phyloP scores from a whole-genome alignment of 441 rosid species.

The Populus hybrid region DNA sequence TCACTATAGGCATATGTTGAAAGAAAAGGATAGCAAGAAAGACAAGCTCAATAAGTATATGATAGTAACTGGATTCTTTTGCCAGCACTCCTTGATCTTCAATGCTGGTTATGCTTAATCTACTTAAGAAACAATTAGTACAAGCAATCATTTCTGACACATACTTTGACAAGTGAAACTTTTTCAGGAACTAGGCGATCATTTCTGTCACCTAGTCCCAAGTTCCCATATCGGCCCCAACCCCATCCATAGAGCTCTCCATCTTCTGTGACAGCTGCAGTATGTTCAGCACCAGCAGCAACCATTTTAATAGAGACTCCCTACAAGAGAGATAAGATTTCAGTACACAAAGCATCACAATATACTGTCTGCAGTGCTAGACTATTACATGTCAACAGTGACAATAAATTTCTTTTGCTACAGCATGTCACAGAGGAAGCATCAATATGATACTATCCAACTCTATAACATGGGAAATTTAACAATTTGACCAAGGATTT shows the following conservation, averaged over 20 bases:
- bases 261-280: constrained; percentile 89
- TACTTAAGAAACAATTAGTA: constrained; percentile 10
- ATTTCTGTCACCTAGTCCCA: constrained; percentile 93
- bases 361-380: neutral
- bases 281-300: constrained; percentile 99
- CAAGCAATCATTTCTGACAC: constrained; percentile 23
- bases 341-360: constrained; percentile 14
- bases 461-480: neutral
- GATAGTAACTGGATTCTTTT: neutral
- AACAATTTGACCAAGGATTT: neutral
- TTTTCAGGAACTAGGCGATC: constrained; percentile 90
- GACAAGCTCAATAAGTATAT: neutral
- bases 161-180: constrained; percentile 60
- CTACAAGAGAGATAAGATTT: constrained; percentile 37
- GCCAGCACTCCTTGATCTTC: neutral
- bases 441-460: neutral
- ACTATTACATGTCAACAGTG: neutral
- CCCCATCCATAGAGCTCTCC: constrained; percentile 99
- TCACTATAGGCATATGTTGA: neutral
- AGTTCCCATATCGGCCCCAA: constrained; percentile 95
- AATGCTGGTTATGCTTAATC: neutral
- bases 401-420: neutral
- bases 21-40: neutral
- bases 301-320: constrained; percentile 82
- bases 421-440: neutral